A percentile compares a stretch with the other conserved stretches of the same genome.
phyloP scores from a whole-genome alignment of 176 grass and related monocot genomes.

The Secale cereale region DNA sequence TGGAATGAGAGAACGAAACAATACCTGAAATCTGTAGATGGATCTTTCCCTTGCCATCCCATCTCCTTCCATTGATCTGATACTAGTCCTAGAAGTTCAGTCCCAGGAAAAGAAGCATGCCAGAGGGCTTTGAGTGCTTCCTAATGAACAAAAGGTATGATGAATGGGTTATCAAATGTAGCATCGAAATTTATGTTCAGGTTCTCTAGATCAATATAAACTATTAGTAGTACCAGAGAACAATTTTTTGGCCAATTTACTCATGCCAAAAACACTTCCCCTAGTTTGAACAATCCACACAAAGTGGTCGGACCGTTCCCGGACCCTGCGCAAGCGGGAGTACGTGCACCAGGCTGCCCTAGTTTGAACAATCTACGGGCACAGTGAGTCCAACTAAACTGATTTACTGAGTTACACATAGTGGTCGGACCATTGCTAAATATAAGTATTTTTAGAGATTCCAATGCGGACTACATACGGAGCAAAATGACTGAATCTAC shows the following conservation, averaged over 20 bases:
- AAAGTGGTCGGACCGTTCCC: no score
- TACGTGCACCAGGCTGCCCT: no score
- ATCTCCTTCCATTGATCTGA: constrained; percentile 92
- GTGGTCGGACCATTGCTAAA: no score
- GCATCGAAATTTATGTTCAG: neutral
- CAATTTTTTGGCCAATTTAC: constrained; percentile 12
- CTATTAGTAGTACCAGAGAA: neutral
- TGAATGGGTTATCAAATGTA: constrained; percentile 5
- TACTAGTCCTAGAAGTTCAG: constrained; percentile 56
- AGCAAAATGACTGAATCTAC: no score
- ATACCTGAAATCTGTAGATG: constrained; percentile 83
- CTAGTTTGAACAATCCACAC: neutral
- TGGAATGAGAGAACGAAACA: neutral
- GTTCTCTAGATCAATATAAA: neutral
- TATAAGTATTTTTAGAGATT: no score
- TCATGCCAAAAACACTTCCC: no score
- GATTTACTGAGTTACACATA: neutral
- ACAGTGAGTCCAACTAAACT: neutral
- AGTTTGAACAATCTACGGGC: neutral
- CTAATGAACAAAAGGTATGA: constrained; percentile 43
- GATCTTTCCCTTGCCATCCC: constrained; percentile 89
- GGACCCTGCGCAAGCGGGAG: no score
- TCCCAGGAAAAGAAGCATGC: constrained; percentile 64
- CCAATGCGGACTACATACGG: no score
- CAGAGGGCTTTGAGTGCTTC: constrained; percentile 67